Evolutionary conservation across 495 filamentous ascomycete species (phyloP).

Genomic region (Halenospora varia): DNA sequence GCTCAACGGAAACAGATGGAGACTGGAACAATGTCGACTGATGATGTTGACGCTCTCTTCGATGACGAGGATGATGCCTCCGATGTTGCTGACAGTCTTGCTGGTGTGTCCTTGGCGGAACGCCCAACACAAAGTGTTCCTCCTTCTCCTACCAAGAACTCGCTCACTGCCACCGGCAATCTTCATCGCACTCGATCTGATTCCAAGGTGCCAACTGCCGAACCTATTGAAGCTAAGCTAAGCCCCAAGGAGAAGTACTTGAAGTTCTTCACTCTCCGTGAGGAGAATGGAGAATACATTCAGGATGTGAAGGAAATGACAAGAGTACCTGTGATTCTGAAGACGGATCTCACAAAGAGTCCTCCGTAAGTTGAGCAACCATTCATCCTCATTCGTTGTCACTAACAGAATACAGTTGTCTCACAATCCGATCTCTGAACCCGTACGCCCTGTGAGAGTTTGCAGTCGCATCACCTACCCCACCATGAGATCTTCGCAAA

Average conservation of each 20-base stretch:
- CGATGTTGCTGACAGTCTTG: slow-evolving; percentile 79
- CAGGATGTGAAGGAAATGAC: slow-evolving; percentile 99
- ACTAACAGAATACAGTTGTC: slow-evolving; percentile 56
- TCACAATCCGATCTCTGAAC: slow-evolving; percentile 96
- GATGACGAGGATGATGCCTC: slow-evolving; percentile 86
- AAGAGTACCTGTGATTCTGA: slow-evolving; percentile 89
- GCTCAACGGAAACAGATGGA: slow-evolving; percentile 86
- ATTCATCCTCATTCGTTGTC: slow-evolving; percentile 6
- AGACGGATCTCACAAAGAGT: slow-evolving; percentile 97
- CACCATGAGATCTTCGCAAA: too few relatives aligned
- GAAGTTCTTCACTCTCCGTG: slow-evolving; percentile 81
- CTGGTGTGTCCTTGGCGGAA: slow-evolving; percentile 79
- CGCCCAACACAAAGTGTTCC: slow-evolving; percentile 95
- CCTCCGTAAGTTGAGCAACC: slow-evolving; percentile 73
- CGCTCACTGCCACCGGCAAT: slow-evolving; percentile 57
- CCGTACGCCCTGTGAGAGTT: slow-evolving; percentile 76
- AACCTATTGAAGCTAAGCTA: slow-evolving; percentile 69
- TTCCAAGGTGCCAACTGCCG: slow-evolving; percentile 76
- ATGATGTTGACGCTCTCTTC: slow-evolving; percentile 89
- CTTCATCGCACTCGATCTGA: slow-evolving; percentile 91
- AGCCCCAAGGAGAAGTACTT: slow-evolving; percentile 96
- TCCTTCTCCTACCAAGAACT: slow-evolving; percentile 80
- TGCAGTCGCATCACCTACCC: neutral
- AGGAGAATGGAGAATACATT: slow-evolving; percentile 93
- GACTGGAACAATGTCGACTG: slow-evolving; percentile 82